These are phyloP conservation scores for Talinum fruticosum DNA, from an alignment of 148 eudicot species.

Conservation along the genomic window DNA sequence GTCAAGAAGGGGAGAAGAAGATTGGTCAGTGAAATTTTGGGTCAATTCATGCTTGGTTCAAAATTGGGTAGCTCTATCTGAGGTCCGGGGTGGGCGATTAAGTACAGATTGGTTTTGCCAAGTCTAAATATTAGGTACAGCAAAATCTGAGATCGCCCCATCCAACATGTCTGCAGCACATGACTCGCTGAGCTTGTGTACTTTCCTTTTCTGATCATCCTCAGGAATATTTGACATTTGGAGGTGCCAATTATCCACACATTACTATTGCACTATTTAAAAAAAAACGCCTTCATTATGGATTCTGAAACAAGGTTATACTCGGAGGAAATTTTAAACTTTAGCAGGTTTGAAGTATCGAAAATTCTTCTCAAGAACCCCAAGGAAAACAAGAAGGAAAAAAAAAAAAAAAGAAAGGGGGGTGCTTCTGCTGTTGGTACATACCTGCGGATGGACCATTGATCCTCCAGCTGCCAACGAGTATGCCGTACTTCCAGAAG, in stretches of 20 bases:
- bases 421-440: constrained; percentile 13
- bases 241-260: neutral
- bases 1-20: neutral
- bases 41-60: neutral
- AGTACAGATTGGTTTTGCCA: neutral
- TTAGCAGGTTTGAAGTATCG: neutral
- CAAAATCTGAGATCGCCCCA: neutral
- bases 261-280: neutral
- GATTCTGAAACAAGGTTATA: neutral
- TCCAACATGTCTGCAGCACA: neutral
- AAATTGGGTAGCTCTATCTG: neutral
- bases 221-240: neutral
- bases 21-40: neutral
- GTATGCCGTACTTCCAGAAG: constrained; percentile 99
- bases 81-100: neutral
- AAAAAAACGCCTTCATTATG: neutral
- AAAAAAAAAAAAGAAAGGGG: neutral
- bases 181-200: neutral
- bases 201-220: neutral
- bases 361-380: neutral
- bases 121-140: neutral
- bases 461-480: constrained; percentile 99
- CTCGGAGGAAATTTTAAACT: neutral
- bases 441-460: constrained; percentile 98
- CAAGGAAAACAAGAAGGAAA: too few species aligned